Conservation (phyloP, 2,329 filamentous ascomycete species). For the Leptodontidium sp. region DNA sequence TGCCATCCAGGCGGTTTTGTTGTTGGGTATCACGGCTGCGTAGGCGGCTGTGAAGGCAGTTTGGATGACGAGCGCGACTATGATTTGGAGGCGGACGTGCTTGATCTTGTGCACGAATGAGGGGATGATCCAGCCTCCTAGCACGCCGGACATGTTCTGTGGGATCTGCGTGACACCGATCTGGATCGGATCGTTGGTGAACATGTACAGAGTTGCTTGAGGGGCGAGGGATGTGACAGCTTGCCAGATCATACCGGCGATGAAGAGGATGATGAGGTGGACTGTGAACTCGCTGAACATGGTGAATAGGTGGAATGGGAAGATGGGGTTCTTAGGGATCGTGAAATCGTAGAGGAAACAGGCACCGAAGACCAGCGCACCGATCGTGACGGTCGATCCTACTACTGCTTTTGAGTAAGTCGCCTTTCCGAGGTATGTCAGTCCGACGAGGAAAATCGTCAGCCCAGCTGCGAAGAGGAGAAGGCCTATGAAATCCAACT, state of each 20-base stretch:
- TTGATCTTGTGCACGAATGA: conserved; percentile 47
- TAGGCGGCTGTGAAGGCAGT: conserved; percentile 44
- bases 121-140: conserved; percentile 46
- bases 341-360: conserved; percentile 46
- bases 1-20: conserved; percentile 45
- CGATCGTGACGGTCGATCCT: conserved; percentile 38
- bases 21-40: conserved; percentile 42
- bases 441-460: conserved; percentile 54
- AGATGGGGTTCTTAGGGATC: conserved; percentile 49
- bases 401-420: conserved; percentile 52
- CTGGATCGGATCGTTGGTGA: conserved; percentile 44
- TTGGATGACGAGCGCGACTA: conserved; percentile 46
- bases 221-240: conserved; percentile 43
- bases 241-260: conserved; percentile 47
- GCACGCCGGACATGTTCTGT: conserved; percentile 37
- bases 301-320: conserved; percentile 40
- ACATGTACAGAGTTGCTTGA: conserved; percentile 47
- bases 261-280: conserved; percentile 45
- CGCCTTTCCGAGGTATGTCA: conserved; percentile 52
- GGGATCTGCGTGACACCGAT: conserved; percentile 45
- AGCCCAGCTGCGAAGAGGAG: conserved; percentile 53
- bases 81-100: conserved; percentile 45
- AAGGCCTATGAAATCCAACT: conserved; percentile 57
- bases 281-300: conserved; percentile 46
- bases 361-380: conserved; percentile 30